A percentile compares a stretch with the other conserved stretches of the same genome.
Evolutionary conservation across 345 rosid genomes (phyloP).

Genomic region (Lepidium africanum): DNA sequence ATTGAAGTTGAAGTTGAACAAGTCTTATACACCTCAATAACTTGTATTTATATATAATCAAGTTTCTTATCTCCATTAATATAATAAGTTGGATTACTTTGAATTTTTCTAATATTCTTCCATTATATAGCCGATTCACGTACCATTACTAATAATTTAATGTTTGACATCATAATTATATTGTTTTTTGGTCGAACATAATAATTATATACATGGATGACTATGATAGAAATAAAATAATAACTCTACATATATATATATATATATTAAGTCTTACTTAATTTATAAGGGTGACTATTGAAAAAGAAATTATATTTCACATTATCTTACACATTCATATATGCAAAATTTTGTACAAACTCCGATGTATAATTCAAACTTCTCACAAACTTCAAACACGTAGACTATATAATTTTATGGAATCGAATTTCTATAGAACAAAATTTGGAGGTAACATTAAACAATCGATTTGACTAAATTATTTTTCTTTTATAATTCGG

Average conservation of each 20-base stretch:
- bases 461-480: too few relatives aligned
- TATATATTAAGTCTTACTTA: neutral
- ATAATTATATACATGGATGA: neutral
- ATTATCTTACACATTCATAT: neutral
- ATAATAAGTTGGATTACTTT: conserved; percentile 4
- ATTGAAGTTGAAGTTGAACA: conserved; percentile 17
- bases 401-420: too few relatives aligned
- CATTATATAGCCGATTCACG: conserved; percentile 15
- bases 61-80: neutral
- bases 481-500: too few relatives aligned
- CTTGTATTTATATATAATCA: conserved; percentile 6
- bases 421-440: too few relatives aligned
- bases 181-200: neutral
- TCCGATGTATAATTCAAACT: too few relatives aligned
- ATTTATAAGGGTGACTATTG: too few relatives aligned
- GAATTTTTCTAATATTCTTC: conserved; percentile 13
- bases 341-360: neutral
- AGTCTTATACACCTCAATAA: conserved; percentile 27
- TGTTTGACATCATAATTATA: neutral
- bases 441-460: too few relatives aligned
- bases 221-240: neutral
- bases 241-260: neutral
- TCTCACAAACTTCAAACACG: too few relatives aligned
- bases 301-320: neutral
- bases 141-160: conserved; percentile 11